Evolutionary conservation across 805 yeast species (phyloP), one percentile per base, ranked within the genome.

Genomic region (Ogataea zsoltii): DNA sequence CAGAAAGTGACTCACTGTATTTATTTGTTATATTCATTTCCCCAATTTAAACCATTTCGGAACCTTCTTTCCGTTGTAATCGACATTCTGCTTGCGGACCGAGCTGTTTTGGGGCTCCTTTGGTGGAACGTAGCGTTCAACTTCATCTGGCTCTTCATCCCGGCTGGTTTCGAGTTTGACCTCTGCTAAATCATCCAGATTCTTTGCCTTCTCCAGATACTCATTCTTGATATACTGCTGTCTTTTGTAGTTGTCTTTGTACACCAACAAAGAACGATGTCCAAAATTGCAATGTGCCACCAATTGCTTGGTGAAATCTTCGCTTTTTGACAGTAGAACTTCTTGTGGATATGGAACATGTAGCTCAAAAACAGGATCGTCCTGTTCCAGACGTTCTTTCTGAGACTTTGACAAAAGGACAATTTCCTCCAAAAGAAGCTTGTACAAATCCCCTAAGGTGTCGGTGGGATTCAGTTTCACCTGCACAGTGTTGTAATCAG

Each of bases 401-500:
- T 71, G 71, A 37, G 61, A 60, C 6, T 55, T 50, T 40, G 65
- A 58, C 7, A 74, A 56, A 9, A 56, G 60, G 17, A 60, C 57
- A 4, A 73, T 63, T 12, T 58, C 47, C 7, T 43, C 33, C 4
- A 53, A 43, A 17, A 67, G 36, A 7, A 58, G 32, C 3, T 50
- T 39, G 29, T 57, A 56, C 39, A 45, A 62, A 49, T 44, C 66
- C 38, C 34, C 52, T 30, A 45, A 42, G 2, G 76, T 71, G 39
- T 79, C 79, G 0, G 55, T 53, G 6, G 79, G 71, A 10, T 58
- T 56, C 51, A 83, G 75, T n/a, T 65, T 69, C 14, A 78, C 67
- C 51, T 83, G 82, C 1, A 83, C 57, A 17, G 67, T 67, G 2
- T 73, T 68, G 44, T 73, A 71, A 59, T 83, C 86, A 0, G 88